phyloP scores from a whole-genome alignment of 768 basidiomycete species.

The Rhizopogon sp. region DNA sequence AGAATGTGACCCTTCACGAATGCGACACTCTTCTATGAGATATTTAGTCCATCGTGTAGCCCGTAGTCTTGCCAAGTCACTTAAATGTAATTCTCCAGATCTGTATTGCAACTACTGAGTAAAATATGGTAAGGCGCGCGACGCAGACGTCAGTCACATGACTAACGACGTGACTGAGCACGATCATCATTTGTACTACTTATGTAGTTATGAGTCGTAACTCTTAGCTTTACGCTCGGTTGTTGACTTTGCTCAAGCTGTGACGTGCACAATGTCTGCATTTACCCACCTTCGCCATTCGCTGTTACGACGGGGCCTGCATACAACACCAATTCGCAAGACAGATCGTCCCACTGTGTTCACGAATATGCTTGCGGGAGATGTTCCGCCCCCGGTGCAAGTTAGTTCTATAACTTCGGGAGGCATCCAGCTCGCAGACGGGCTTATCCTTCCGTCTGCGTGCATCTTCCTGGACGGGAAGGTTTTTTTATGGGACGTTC shows the following conservation, averaged over 20 bases:
- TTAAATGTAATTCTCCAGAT: no score
- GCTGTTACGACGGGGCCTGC: not conserved
- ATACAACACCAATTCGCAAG: not conserved
- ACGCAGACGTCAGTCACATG: no score
- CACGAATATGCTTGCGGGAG: constrained; percentile 72
- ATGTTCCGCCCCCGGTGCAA: constrained; percentile 63
- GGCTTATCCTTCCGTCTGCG: constrained; percentile 69
- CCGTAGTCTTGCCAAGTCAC: not conserved
- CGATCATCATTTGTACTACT: no score
- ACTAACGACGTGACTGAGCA: no score
- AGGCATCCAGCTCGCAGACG: constrained; percentile 73
- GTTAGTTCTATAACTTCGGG: constrained; percentile 57
- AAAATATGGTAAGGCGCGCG: no score
- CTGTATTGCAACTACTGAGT: no score
- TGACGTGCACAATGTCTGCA: not conserved
- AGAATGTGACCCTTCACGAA: constrained; percentile 1
- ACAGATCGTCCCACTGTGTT: constrained; percentile 30
- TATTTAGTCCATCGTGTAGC: not conserved
- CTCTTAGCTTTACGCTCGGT: no score
- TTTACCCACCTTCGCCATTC: not conserved
- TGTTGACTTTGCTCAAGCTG: no score
- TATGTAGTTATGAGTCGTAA: no score
- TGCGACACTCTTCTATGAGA: not conserved
- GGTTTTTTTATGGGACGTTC: constrained; percentile 89
- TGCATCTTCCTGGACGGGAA: constrained; percentile 84